Evolutionary conservation across 768 basidiomycete genomes (phyloP).

Genomic region (Suillus decipiens): DNA sequence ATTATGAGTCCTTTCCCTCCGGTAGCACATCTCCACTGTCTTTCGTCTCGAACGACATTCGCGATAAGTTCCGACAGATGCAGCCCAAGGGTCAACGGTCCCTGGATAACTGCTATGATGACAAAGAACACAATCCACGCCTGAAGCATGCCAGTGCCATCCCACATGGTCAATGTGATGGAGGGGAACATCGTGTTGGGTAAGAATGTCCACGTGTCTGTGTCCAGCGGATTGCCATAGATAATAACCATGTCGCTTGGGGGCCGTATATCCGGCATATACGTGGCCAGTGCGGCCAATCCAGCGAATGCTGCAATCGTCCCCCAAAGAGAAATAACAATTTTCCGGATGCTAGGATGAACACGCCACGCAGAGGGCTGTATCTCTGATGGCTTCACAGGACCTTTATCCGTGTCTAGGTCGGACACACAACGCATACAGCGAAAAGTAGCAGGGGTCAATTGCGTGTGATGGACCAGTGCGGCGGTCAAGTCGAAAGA

Average conservation of each 20-base stretch:
- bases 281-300: conserved; percentile 23
- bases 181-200: too few species aligned
- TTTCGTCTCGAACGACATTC: conserved; percentile 33
- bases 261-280: too few species aligned
- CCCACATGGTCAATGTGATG: too few species aligned
- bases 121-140: conserved; percentile 28
- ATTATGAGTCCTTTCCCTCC: conserved; percentile 17
- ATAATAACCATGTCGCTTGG: too few species aligned
- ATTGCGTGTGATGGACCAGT: neutral
- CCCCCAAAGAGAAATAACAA: conserved; percentile 24
- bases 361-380: neutral
- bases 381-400: neutral
- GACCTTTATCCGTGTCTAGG: neutral
- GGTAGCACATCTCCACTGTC: conserved; percentile 27
- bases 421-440: neutral
- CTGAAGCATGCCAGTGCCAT: too few species aligned
- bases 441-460: conserved; percentile 10
- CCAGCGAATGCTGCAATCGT: conserved; percentile 22
- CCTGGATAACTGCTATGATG: conserved; percentile 29
- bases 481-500: conserved; percentile 10
- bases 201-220: too few species aligned
- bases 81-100: conserved; percentile 29
- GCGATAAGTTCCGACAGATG: conserved; percentile 31
- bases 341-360: neutral
- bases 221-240: too few species aligned